Base-by-base conservation (phyloP, 306 rosid genomes). In the Quercus berberidifolia region DNA sequence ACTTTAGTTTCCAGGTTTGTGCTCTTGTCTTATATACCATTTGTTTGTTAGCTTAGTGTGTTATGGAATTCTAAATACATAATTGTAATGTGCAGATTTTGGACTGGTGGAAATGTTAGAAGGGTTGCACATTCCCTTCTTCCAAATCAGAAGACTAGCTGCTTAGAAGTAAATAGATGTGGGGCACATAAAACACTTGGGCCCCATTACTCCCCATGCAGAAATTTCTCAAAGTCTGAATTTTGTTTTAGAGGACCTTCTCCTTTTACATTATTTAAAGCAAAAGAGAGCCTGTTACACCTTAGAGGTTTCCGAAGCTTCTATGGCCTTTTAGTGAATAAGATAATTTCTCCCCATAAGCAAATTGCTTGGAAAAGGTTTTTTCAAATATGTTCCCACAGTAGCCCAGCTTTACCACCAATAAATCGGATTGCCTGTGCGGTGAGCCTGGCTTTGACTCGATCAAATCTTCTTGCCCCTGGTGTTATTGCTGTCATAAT, bases 401-500 rank as follows among this genome's bases (percentile, higher is more conserved):
- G 80, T 59, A 88, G 87, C 49, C 80, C 88, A 51, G 69, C 85
- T 56, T 87, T 84, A 75, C 84, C 78, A 9, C 96, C 90, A 12
- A 82, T 84, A 58, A 82, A 86, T 78, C 88, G 46, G 79, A 85
- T 91, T 88, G 91, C 92, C 51, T 86, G 92, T 82, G 93, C 83
- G 0, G 87, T 92, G 59, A 91, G 91, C 83, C 58, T 93, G 63
- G 92, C 92, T 69, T 80, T 93, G 88, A 76, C 85, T 18, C 85
- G 91, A 71, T 91, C 96, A 55, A 84, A 93, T 87, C 74, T 91
- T 70, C 83, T 89, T 59, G 82, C 81, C 60, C 96, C 92, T 63
- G 86, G 97, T 74, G 20, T 89, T 68, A 56, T 93, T 76, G 89
- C 90, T 73, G 82, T 93, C 46, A 1, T 87, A 56, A 17, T 85